Conservation (phyloP, 306 rosid genomes). For the Gastrolobium bilobum region DNA sequence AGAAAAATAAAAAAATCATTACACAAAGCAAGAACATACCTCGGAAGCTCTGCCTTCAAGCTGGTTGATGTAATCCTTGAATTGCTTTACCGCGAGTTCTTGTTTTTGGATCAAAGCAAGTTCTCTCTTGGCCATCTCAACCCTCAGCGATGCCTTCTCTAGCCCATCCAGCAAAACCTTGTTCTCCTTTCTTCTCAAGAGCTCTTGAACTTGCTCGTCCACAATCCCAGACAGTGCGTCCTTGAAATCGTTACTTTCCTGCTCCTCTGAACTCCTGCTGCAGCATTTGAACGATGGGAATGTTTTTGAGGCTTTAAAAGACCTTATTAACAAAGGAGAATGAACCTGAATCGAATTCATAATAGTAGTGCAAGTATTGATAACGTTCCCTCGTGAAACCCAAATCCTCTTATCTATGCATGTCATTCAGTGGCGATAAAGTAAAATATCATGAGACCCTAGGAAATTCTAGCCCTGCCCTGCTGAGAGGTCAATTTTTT, state of each 20-base stretch:
- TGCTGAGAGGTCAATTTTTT: not conserved
- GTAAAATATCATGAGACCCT: not conserved
- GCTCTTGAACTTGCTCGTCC: slow-evolving; percentile 67
- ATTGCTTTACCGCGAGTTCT: slow-evolving; percentile 64
- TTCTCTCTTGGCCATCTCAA: slow-evolving; percentile 69
- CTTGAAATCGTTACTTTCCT: slow-evolving; percentile 50
- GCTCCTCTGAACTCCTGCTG: slow-evolving; percentile 45
- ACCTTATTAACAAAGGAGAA: slow-evolving; percentile 45
- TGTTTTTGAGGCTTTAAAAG: slow-evolving; percentile 31
- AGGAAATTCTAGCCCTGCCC: not conserved
- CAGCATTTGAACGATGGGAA: slow-evolving; percentile 47
- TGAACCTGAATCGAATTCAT: slow-evolving; percentile 47
- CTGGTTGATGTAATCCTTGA: slow-evolving; percentile 62
- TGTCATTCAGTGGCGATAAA: not conserved
- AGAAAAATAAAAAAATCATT: not conserved
- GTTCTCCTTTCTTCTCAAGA: slow-evolving; percentile 74
- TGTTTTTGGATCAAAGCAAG: slow-evolving; percentile 72
- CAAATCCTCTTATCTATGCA: slow-evolving; percentile 7
- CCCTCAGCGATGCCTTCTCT: slow-evolving; percentile 78
- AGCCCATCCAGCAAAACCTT: slow-evolving; percentile 73
- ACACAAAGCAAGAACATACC: slow-evolving; percentile 47
- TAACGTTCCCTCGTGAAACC: not conserved
- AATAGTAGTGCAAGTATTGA: not conserved
- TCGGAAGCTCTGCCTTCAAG: slow-evolving; percentile 73
- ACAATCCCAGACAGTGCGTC: slow-evolving; percentile 64